These are phyloP conservation scores for Trichoderma breve DNA, from an alignment of 2,329 filamentous ascomycete genomes.

Conservation along the genomic window DNA sequence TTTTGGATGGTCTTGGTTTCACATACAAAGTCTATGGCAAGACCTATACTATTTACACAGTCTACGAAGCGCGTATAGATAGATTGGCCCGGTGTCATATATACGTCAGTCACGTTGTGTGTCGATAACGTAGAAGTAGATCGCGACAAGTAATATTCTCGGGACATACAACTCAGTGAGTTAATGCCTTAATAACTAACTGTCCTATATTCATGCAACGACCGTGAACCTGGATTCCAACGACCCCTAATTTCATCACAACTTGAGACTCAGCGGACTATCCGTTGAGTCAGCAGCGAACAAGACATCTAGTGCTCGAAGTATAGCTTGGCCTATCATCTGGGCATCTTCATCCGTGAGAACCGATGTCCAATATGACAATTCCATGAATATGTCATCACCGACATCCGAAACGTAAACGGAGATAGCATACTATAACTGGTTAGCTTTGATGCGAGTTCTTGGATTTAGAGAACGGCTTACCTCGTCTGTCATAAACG, in stretches of 20 bases:
- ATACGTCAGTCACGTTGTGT: neutral
- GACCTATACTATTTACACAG: no score
- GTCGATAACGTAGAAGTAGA: neutral
- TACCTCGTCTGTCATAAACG: neutral
- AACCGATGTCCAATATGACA: neutral
- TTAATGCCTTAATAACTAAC: neutral
- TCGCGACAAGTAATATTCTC: neutral
- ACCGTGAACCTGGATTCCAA: neutral
- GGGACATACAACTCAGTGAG: neutral
- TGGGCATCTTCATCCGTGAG: neutral
- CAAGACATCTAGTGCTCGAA: neutral
- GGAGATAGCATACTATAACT: neutral
- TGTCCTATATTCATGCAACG: neutral
- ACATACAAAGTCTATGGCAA: no score
- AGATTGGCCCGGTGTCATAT: no score
- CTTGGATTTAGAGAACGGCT: neutral
- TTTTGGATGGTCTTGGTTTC: no score
- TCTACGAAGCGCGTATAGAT: no score
- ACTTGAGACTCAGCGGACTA: neutral
- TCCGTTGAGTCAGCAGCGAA: neutral
- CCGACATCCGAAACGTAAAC: neutral
- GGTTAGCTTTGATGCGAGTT: neutral
- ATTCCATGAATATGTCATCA: neutral
- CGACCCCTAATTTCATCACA: neutral
- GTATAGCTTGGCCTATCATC: neutral